These are phyloP conservation scores for Cyclospora cayetanensis DNA, from an alignment of 169 alveolate species.

Conservation along the genomic window DNA sequence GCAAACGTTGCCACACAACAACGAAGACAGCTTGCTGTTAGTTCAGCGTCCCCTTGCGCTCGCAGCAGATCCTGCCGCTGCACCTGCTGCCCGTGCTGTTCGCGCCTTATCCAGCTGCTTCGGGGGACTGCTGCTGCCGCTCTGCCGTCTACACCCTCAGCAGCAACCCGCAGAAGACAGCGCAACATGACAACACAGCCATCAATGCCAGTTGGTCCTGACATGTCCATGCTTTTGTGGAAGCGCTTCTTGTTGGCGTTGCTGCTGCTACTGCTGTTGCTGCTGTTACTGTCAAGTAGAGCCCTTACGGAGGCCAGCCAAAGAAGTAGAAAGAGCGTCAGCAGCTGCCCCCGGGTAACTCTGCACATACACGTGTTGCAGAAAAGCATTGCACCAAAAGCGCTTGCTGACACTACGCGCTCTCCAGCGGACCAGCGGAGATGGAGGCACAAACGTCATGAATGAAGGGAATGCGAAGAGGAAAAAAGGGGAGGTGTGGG, in stretches of 20 bases:
- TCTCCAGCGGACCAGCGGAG: too few species aligned
- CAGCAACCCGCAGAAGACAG: constrained; percentile 21
- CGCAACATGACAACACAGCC: constrained; percentile 7
- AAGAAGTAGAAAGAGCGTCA: not conserved
- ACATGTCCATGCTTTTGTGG: not conserved
- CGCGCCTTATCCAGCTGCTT: not conserved
- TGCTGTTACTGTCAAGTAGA: not conserved
- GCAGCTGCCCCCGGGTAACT: not conserved
- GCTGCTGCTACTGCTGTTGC: constrained; percentile 15
- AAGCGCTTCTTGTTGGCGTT: not conserved
- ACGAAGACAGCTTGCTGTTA: not conserved
- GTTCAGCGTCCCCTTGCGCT: not conserved
- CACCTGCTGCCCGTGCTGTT: not conserved
- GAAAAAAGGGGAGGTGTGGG: too few species aligned
- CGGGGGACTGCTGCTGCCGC: not conserved
- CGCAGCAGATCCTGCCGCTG: not conserved
- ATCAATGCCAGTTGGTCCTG: not conserved
- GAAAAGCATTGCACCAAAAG: not conserved
- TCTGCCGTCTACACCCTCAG: constrained; percentile 3
- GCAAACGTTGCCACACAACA: not conserved
- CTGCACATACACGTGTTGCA: not conserved
- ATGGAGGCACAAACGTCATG: too few species aligned
- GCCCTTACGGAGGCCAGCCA: constrained; percentile 5
- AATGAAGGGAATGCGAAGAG: too few species aligned
- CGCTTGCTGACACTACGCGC: too few species aligned